Evolutionary conservation across 345 rosid species (phyloP), one percentile per base, ranked within the genome.

Genomic region (Gossypium mustelinum): DNA sequence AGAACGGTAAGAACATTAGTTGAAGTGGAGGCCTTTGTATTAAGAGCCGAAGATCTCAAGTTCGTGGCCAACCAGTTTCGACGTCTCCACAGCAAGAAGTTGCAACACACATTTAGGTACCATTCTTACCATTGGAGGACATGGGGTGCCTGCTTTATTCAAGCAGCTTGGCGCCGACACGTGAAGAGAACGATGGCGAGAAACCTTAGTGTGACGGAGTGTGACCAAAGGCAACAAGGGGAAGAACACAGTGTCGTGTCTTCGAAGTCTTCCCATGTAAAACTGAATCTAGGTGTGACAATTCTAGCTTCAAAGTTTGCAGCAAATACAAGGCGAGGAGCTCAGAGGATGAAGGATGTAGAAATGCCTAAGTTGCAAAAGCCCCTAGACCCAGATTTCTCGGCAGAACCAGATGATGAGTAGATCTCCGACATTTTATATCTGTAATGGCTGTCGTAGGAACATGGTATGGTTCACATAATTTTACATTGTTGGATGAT

Each of bases 311-410:
- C 97, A 4, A 89, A 92, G 72, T 91, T 92, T 80, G 98, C 98
- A 29, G 92, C 94, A 18, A 94, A 88, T 83, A 88, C 98, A 2
- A 85, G 97, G 75, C 88, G 88, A 72, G 90, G 95, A n/a, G 85
- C 86, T 68, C 91, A 86, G 79, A 94, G 87, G 85, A 54, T 83
- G 68, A 92, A 88, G 71, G 89, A 84, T 18, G 85, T 84, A 4
- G 87, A 81, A 48, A 77, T 94, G 92, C 91, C 85, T 2, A 94
- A 88, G 83, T 82, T 92, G 54, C 92, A 57, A 69, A 94, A 94
- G 81, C 98, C 98, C 1, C 89, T 87, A 59, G 98, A 94, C 25
- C 98, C 98, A 0, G 94, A 92, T 79, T 94, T 94, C 79, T 87
- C 92, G 4, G 84, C 83, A 14, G 94, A 89, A 59, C 78, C 82